Percentiles rank a stretch among this genome's conserved stretches.
These are phyloP conservation scores for Globomyces sp. DNA, from an alignment of 371 early-diverging fungal genomes.

Conservation along the genomic window DNA sequence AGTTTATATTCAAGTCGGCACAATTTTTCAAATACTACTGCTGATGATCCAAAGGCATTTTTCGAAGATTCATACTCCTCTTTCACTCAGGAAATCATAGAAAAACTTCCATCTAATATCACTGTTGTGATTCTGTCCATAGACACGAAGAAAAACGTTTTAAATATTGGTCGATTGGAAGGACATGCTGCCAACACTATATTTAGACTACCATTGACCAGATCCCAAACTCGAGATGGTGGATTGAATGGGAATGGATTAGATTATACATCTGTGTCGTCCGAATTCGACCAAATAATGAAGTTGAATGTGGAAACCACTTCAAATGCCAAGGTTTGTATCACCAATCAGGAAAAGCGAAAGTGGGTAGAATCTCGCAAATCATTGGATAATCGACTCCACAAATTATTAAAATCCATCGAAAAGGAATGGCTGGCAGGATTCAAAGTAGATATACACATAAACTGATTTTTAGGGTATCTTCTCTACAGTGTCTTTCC, in stretches of 20 bases:
- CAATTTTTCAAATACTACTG: background rate
- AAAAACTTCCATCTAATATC: too few species aligned
- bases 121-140: too few species aligned
- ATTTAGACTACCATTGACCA: slow-evolving; percentile 69
- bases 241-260: slow-evolving; percentile 33
- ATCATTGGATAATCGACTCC: slow-evolving; percentile 64
- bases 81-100: too few species aligned
- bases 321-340: slow-evolving; percentile 30
- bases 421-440: slow-evolving; percentile 83
- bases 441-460: slow-evolving; percentile 45
- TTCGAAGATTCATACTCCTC: too few species aligned
- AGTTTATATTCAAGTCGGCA: background rate
- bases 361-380: slow-evolving; percentile 79
- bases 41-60: too few species aligned
- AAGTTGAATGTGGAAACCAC: slow-evolving; percentile 52
- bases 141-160: slow-evolving; percentile 37
- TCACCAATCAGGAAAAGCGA: slow-evolving; percentile 58
- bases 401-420: slow-evolving; percentile 55
- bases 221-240: slow-evolving; percentile 52
- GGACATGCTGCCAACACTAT: slow-evolving; percentile 40
- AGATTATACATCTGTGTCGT: slow-evolving; percentile 41
- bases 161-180: too few species aligned
- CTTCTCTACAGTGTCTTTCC: background rate
- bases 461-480: background rate
- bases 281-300: slow-evolving; percentile 59